Percentiles rank a stretch among this genome's conserved stretches.
Conservation (phyloP, 176 grass and related monocot species). For the Eragrostis nindensis region DNA sequence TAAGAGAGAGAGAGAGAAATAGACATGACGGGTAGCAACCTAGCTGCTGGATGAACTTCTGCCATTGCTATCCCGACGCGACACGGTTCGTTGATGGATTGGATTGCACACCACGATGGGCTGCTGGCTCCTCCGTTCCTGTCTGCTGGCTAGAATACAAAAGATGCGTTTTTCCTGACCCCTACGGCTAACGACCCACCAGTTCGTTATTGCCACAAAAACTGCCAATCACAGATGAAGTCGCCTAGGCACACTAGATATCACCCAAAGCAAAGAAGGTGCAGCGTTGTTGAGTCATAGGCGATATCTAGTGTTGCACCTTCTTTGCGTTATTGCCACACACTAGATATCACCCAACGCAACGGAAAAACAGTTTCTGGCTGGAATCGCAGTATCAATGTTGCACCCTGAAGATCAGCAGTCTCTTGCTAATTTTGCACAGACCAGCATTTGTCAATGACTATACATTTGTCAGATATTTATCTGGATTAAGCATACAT, state of each 20-base stretch:
- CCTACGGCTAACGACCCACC: slow-evolving; percentile 22
- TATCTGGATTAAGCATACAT: not conserved
- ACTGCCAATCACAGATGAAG: not conserved
- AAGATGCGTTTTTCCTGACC: not conserved
- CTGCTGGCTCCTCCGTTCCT: slow-evolving; percentile 27
- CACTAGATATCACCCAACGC: too few relatives aligned
- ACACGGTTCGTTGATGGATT: slow-evolving; percentile 24
- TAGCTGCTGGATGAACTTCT: not conserved
- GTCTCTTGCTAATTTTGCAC: not conserved
- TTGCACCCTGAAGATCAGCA: not conserved
- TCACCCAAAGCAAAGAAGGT: not conserved
- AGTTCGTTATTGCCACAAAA: slow-evolving; percentile 24
- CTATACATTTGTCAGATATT: not conserved
- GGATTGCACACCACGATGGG: slow-evolving; percentile 6
- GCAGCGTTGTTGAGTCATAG: not conserved
- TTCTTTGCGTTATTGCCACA: too few relatives aligned
- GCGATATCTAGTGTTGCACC: too few relatives aligned
- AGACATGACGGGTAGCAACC: slow-evolving; percentile 4
- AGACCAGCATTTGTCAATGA: not conserved
- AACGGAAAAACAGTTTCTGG: not conserved
- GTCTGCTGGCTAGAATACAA: slow-evolving; percentile 19
- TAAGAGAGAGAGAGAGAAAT: not conserved
- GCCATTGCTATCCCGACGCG: slow-evolving; percentile 26
- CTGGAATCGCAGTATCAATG: not conserved
- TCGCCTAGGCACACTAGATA: not conserved